Base-by-base conservation (phyloP, 1,284 basidiomycete genomes). In the Athelia sp. region DNA sequence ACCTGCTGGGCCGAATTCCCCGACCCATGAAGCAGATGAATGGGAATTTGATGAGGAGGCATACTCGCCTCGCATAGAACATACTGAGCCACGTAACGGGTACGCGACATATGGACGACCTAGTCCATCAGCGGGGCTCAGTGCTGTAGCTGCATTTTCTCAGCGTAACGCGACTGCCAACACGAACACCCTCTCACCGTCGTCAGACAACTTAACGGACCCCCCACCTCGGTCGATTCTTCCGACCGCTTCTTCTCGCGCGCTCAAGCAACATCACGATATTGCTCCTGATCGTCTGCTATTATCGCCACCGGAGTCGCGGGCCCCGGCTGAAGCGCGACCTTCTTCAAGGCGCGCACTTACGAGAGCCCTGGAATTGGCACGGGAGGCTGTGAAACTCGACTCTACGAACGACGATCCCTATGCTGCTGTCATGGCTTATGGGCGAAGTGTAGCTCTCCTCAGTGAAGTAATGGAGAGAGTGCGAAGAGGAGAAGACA, bases 401-500 rank as follows among this genome's bases (percentile, higher is more conserved):
- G 88, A 92, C 61, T 82, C 87, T 2, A 86, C 80, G 8, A 90
- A 90, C 52, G 84, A 89, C 61, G 86, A 91, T 59, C 89, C 89
- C 26, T 78, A 88, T 56, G 86, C 83, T 35, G 88, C 88, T 1
- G 87, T 92, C 17, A 71, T 82, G 51, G 88, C 88, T 0, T 92
- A 92, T 62, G 86, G 84, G 18, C 84, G 79, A 63, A 90, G 88
- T 59, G 88, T 92, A 45, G 81, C 86, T 36, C 73, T 92, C 24
- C 71, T 92, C 34, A 90, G 84, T 57, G 87, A 90, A 64, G 88
- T 92, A 46, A 92, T 92, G 89, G 89, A 90, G 60, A 73, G 89
- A 38, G 88, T 91, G 1, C 78, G 86, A 66, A 76, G 83, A 56
- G 89, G 89, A 3, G 88, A 92, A 64, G 88, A 90, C 57, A 83